phyloP scores from a whole-genome alignment of 306 rosid species.

The Prunus davidiana region DNA sequence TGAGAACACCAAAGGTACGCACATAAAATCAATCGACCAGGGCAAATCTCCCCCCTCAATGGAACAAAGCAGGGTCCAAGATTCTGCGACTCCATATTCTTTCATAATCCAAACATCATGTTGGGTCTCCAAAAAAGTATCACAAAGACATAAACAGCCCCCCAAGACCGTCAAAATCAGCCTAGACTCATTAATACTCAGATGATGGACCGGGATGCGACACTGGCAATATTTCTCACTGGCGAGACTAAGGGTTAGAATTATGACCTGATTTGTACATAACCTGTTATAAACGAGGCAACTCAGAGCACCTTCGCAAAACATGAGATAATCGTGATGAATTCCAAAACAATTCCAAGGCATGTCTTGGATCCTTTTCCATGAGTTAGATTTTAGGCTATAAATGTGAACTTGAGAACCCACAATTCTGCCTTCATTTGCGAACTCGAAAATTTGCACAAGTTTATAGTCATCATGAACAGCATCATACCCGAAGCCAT shows the following conservation, averaged over 20 bases:
- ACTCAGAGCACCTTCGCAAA: background rate
- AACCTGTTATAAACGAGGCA: background rate
- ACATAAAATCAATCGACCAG: too few relatives aligned
- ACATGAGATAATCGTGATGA: background rate
- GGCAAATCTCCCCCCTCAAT: background rate
- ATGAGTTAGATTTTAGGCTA: background rate
- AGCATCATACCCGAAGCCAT: background rate
- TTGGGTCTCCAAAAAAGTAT: background rate
- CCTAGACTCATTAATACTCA: background rate
- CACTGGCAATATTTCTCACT: background rate
- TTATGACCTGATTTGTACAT: too few relatives aligned
- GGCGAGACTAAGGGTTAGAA: background rate
- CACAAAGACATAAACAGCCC: background rate
- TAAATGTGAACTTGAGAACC: background rate
- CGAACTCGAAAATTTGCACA: background rate
- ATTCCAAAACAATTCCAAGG: background rate
- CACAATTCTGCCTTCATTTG: rapidly evolving
- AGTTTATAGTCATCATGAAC: background rate
- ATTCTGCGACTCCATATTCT: background rate
- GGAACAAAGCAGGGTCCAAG: background rate
- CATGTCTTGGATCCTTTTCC: background rate
- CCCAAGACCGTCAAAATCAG: background rate
- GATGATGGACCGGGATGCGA: background rate
- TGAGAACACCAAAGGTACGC: background rate
- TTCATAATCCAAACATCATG: background rate